phyloP scores from a whole-genome alignment of 371 early-diverging fungal species.

The Mortierella polycephala region DNA sequence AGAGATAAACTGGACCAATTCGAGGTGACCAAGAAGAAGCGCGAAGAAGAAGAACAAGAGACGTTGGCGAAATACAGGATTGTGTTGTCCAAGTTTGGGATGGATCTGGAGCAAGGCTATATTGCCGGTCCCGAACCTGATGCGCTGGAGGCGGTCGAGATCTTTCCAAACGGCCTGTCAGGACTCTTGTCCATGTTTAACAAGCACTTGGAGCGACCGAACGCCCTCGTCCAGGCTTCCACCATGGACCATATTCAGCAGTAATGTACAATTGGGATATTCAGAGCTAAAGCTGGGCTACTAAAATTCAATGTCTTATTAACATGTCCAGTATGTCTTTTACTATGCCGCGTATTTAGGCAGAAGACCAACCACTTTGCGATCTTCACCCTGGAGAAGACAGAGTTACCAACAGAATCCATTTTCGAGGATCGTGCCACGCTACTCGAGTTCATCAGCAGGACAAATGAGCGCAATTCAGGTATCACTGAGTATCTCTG shows the following conservation, averaged over 20 bases:
- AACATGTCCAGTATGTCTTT: not conserved
- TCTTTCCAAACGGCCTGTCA: constrained; percentile 35
- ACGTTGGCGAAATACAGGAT: constrained; percentile 55
- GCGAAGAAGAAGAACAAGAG: constrained; percentile 65
- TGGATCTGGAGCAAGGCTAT: constrained; percentile 44
- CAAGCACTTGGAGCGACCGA: constrained; percentile 46
- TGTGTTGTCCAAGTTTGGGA: constrained; percentile 54
- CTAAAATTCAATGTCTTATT: no score
- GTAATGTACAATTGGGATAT: constrained; percentile 12
- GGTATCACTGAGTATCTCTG: constrained; percentile 58
- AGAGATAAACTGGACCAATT: constrained; percentile 67
- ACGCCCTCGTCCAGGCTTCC: constrained; percentile 40
- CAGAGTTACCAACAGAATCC: not conserved
- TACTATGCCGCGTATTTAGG: constrained; percentile 3
- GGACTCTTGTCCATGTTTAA: constrained; percentile 30
- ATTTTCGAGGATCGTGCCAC: constrained; percentile 18
- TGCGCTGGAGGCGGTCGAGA: constrained; percentile 7
- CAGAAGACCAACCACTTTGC: constrained; percentile 54
- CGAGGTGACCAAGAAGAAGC: constrained; percentile 62
- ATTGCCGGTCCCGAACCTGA: constrained; percentile 6
- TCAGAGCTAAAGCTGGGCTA: not conserved
- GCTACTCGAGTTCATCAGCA: constrained; percentile 45
- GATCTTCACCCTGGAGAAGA: constrained; percentile 39
- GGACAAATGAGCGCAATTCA: constrained; percentile 57
- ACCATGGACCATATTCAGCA: constrained; percentile 44